Percentiles rank a stretch among this genome's conserved stretches.
Conservation (phyloP, 495 filamentous ascomycete species). For the Aspergillus incahuasiensis region DNA sequence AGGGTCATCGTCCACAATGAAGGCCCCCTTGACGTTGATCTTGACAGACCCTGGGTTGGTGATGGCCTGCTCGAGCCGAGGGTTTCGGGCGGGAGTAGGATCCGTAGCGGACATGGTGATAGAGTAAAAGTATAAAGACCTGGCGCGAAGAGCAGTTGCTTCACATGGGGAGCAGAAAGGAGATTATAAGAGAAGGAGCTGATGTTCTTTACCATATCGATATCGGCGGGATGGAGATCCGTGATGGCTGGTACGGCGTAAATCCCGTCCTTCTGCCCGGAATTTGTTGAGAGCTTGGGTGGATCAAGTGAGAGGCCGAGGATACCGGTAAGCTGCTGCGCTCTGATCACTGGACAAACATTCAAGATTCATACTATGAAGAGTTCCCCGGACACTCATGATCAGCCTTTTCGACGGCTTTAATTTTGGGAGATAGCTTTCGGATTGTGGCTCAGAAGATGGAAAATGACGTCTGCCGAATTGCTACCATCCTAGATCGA, state of each 20-base stretch:
- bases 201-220: conserved; percentile 10
- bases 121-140: conserved; percentile 8
- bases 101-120: conserved; percentile 19
- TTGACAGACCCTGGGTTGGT: conserved; percentile 77
- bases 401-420: background rate
- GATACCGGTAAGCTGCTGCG: conserved; percentile 15
- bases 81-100: conserved; percentile 21
- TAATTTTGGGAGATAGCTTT: background rate
- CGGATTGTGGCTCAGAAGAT: background rate
- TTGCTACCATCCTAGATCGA: background rate
- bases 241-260: conserved; percentile 49
- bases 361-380: too few relatives aligned
- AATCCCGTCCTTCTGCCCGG: conserved; percentile 44
- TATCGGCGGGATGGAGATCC: conserved; percentile 23
- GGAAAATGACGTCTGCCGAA: background rate
- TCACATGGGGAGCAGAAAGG: conserved; percentile 1
- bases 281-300: conserved; percentile 21
- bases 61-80: conserved; percentile 62
- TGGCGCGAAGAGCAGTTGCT: background rate
- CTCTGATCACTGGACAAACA: too few relatives aligned
- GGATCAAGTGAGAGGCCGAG: conserved; percentile 18
- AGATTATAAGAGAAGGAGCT: conserved; percentile 4
- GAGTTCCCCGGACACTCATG: background rate
- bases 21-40: conserved; percentile 94
- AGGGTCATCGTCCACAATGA: conserved; percentile 83